Evolutionary conservation across 495 filamentous ascomycete genomes (phyloP), one percentile per base, ranked within the genome.

Genomic region (Aspergillus biplanus): DNA sequence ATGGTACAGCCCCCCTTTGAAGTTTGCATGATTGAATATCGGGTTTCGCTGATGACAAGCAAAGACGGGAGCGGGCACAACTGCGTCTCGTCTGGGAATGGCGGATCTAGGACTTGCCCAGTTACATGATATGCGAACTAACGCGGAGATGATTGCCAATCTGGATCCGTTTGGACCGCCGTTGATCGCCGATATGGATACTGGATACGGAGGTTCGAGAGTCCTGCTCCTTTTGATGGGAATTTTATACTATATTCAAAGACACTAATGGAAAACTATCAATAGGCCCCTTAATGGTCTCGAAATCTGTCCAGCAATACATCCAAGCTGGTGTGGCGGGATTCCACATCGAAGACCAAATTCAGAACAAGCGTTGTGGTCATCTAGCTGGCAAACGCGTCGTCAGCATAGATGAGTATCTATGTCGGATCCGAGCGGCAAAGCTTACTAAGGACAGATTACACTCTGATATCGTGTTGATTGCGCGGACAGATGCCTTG

Each of bases 261-360:
- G 21, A 27, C 21, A 27, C 21, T 27, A 27, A 27, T 27, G 21
- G 2, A 27, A 27, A 27, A 27, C 16, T 15, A n/a, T 16, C 12
- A n/a, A 0, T 33, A 86, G 83, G 83, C 1, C 84, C 85, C 0
- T 65, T 89, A 35, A 87, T 87, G 79, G 83, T 90, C 16, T 77
- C 83, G n/a, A 80, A 83, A 39, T 82, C 87, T 2, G 82, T 89
- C n/a, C 77, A 83, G 63, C 77, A 85, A 49, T 92, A 90, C 69
- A 85, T 86, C 47, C 79, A 80, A n/a, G 82, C 85, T 9, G 87
- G 87, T n/a, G 86, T 91, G 0, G 89, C 89, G 5, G 89, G 82
- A 8, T 79, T 91, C 63, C 88, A 91, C 63, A 83, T 91, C 59
- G 89, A 92, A 75, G 89, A 91, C 74, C 87, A 91, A 66, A 82